These are phyloP conservation scores for Lodderomyces oxycetoniae DNA, from an alignment of 1,139 yeast species.

Conservation along the genomic window DNA sequence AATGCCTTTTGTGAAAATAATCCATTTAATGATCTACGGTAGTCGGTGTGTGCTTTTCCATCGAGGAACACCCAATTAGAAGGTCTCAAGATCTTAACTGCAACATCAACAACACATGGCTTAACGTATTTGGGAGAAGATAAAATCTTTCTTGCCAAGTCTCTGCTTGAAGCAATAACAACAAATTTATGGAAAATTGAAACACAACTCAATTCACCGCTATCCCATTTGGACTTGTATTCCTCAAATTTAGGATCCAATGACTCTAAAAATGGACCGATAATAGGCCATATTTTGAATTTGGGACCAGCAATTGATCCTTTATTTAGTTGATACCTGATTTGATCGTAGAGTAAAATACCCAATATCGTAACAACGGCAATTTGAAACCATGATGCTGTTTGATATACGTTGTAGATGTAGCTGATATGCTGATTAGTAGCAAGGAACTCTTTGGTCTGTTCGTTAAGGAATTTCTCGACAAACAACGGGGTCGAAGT, in stretches of 20 bases:
- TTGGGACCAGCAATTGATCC: conserved; percentile 89
- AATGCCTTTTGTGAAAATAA: conserved; percentile 81
- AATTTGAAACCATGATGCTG: conserved; percentile 39
- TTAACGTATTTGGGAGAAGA: conserved; percentile 83
- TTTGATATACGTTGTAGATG: conserved; percentile 6
- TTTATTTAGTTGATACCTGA: conserved; percentile 69
- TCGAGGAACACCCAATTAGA: conserved; percentile 96
- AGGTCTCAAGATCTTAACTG: conserved; percentile 86
- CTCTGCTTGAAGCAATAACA: conserved; percentile 88
- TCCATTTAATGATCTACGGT: conserved; percentile 85
- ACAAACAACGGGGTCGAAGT: conserved; percentile 2
- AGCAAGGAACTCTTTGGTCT: conserved; percentile 2
- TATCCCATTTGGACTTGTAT: conserved; percentile 87
- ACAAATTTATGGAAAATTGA: conserved; percentile 97
- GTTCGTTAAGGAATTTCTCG: conserved; percentile 2
- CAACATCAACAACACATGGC: conserved; percentile 98
- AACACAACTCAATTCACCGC: conserved; percentile 92
- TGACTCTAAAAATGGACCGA: conserved; percentile 95
- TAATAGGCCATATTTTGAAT: conserved; percentile 85
- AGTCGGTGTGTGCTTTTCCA: conserved; percentile 92
- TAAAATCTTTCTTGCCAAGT: conserved; percentile 82
- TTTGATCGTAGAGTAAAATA: conserved; percentile 70
- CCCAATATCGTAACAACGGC: conserved; percentile 46
- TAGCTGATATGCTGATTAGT: conserved; percentile 4
- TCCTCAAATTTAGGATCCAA: conserved; percentile 94